These are phyloP conservation scores for Schizothecium vesticola DNA, from an alignment of 495 filamentous ascomycete species.

Conservation along the genomic window DNA sequence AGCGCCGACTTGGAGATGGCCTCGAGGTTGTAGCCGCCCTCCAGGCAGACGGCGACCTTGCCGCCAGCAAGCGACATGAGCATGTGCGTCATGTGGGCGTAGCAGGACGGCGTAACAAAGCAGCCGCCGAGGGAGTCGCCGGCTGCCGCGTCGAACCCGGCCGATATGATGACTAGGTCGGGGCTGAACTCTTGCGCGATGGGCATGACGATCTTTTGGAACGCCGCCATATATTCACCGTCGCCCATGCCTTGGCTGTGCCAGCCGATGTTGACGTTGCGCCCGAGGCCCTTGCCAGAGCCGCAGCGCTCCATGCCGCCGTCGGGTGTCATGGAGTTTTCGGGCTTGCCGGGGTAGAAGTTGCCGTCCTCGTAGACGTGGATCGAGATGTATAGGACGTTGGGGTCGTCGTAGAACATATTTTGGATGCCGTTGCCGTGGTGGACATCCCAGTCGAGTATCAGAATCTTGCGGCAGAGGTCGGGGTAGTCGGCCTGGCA, in stretches of 20 bases:
- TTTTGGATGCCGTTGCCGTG: slow-evolving; percentile 96
- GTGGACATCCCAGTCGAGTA: slow-evolving; percentile 90
- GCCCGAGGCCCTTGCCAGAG: slow-evolving; percentile 65
- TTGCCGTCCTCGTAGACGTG: slow-evolving; percentile 76
- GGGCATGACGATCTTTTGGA: slow-evolving; percentile 96
- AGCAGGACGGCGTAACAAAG: slow-evolving; percentile 83
- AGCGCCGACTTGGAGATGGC: slow-evolving; percentile 90
- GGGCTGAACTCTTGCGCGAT: slow-evolving; percentile 89
- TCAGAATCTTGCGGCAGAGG: slow-evolving; percentile 76
- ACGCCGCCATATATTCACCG: slow-evolving; percentile 92
- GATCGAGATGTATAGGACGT: slow-evolving; percentile 93
- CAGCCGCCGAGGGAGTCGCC: slow-evolving; percentile 91
- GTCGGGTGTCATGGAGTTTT: slow-evolving; percentile 50
- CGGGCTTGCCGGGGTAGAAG: slow-evolving; percentile 79
- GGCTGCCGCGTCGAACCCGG: slow-evolving; percentile 92
- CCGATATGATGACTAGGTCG: slow-evolving; percentile 91
- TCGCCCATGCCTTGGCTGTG: slow-evolving; percentile 88
- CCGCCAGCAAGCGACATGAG: slow-evolving; percentile 92
- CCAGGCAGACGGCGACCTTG: slow-evolving; percentile 85
- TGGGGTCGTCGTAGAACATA: slow-evolving; percentile 90
- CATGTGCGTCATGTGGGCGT: slow-evolving; percentile 99
- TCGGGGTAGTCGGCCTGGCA: slow-evolving; percentile 74
- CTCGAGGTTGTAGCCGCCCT: slow-evolving; percentile 90
- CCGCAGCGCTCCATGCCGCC: slow-evolving; percentile 77
- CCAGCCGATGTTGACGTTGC: slow-evolving; percentile 97